Evolutionary conservation across 2,329 filamentous ascomycete genomes (phyloP).

Genomic region (Beauveria australis): DNA sequence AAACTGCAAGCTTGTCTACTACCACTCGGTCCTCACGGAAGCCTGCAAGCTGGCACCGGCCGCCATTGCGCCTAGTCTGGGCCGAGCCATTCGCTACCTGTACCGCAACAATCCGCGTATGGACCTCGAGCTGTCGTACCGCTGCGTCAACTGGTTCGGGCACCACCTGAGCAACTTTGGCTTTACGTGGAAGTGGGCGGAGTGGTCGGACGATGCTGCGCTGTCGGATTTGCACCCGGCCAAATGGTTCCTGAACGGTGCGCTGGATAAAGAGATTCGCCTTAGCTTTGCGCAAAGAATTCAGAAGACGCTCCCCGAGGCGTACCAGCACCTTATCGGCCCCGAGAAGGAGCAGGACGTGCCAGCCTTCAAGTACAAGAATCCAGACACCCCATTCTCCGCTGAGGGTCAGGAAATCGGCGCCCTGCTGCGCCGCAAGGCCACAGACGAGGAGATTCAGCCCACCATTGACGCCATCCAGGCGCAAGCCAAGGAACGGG

Average conservation of each 20-base stretch:
- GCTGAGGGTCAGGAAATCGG: slow-evolving; percentile 78
- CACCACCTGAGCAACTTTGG: slow-evolving; percentile 98
- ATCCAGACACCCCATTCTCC: slow-evolving; percentile 72
- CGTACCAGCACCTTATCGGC: slow-evolving; percentile 73
- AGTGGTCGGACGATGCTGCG: slow-evolving; percentile 84
- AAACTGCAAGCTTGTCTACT: slow-evolving; percentile 93
- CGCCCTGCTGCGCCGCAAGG: slow-evolving; percentile 72
- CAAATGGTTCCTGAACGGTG: slow-evolving; percentile 87
- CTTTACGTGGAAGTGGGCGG: slow-evolving; percentile 98
- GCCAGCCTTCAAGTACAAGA: slow-evolving; percentile 87
- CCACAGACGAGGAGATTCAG: slow-evolving; percentile 78
- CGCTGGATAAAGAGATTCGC: slow-evolving; percentile 92
- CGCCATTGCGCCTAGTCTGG: slow-evolving; percentile 90
- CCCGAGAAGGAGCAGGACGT: slow-evolving; percentile 89
- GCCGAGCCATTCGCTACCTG: slow-evolving; percentile 83
- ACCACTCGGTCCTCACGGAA: slow-evolving; percentile 90
- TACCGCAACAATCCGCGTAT: slow-evolving; percentile 76
- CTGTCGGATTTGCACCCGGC: slow-evolving; percentile 71
- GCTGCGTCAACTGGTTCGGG: slow-evolving; percentile 95
- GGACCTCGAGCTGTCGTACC: slow-evolving; percentile 77
- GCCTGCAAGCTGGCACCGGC: slow-evolving; percentile 92
- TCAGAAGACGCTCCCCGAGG: slow-evolving; percentile 80
- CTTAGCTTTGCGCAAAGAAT: slow-evolving; percentile 95
- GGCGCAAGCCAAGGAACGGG: slow-evolving; percentile 61
- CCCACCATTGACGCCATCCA: slow-evolving; percentile 73